Evolutionary conservation across 345 rosid species (phyloP), one percentile per base, ranked within the genome.

Genomic region (Rhizophora apiculata): DNA sequence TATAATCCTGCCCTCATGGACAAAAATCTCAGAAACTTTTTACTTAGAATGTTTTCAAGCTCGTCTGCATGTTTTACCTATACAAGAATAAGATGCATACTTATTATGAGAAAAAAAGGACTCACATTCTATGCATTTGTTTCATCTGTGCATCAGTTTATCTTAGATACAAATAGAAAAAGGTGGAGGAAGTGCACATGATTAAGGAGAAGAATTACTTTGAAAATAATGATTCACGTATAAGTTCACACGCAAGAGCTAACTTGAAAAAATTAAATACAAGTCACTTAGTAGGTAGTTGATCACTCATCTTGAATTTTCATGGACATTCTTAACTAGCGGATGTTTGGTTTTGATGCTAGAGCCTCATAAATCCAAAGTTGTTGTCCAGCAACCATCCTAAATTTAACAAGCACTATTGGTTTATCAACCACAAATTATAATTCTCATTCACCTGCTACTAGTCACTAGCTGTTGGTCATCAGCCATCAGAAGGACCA

Each of bases 61-160:
- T 95, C 99, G 85, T 92, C 99, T 30, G 99, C 85, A 79, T 95
- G 97, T 75, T 87, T 95, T 53, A 95, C 96, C 99, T 95, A 73
- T 36, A 69, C 29, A 85, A 51, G 36, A 67, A 74, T 63, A 27
- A 4, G 31, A 36, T 27, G 37, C 1, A n/a, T 9, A 37, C 24
- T 24, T 7, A 61, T 49, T 22, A 73, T 61, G 31, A 73, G 30
- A 51, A 72, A 70, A 20, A 13, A 6, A 46, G 16, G 66, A 43
- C 26, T 21, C 29, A 8, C 29, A 36, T 36, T 62, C n/a, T 19
- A n/a, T 36, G 29, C n/a, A 24, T 53, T 60, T 62, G 73, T 3
- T 27, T 37, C 10, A 6, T 37, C 43, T 1, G 6, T 22, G 59
- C 59, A 55, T 55, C 60, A 55, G 5, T 55, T 22, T 27, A 5